Base-by-base conservation (phyloP, 2,329 filamentous ascomycete species). In the Talaromyces sp. region DNA sequence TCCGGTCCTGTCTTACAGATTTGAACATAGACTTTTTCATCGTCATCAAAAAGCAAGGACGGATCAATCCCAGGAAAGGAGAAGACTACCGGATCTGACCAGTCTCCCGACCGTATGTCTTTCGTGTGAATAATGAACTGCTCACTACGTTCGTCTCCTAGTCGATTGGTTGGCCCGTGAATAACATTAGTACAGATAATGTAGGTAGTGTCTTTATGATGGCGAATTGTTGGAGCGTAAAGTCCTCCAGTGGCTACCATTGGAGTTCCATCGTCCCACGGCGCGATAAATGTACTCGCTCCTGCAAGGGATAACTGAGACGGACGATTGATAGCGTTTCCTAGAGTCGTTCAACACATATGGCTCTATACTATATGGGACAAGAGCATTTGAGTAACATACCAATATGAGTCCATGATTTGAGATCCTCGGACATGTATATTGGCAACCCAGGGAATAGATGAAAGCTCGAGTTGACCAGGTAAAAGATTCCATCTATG, bases 381-480 rank as follows among this genome's bases (percentile, higher is more conserved):
- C 14, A 27, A 6, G 16, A 29, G 8, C 14, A 17, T 16, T 27
- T 27, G 4, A 2, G 19, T 3, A 17, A 45, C 20, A 24, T 48
- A 49, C 64, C 57, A 44, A 69, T 65, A 11, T 72, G 61, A 13
- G 65, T 69, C 75, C 75, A 79, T 48, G 72, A 70, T 17, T 68
- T 59, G n/a, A 80, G 60, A 55, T 80, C 75, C 42, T 70, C 73
- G 52, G 71, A 75, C 5, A 72, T 72, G 51, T 79, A 74, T 19
- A 80, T 66, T 1, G 77, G 76, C 1, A 79, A 65, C 0, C 77
- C 77, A 0, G 77, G 77, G 41, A 76, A 79, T 1, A 70, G 68
- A 46, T 74, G 66, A 62, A 80, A 80, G n/a, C 70, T 75, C 1
- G 76, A 77, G 2, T 70, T 70, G 1, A 74, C 75, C 47, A 76